phyloP scores from a whole-genome alignment of 2,329 filamentous ascomycete genomes.

The Cladosporium sphaerospermum region DNA sequence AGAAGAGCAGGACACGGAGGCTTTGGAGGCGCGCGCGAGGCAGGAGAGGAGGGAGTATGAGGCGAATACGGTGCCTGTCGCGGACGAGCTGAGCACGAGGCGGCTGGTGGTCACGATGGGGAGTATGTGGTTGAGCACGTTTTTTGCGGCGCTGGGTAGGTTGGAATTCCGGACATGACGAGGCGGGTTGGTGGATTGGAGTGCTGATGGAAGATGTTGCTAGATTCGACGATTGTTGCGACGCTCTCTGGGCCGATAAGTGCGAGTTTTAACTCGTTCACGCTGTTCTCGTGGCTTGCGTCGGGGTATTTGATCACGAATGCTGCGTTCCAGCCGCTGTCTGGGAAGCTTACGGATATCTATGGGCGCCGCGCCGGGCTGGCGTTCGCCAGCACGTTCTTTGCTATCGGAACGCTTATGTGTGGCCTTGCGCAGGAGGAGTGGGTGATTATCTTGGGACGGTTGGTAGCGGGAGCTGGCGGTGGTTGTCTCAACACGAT shows the following conservation, averaged over 20 bases:
- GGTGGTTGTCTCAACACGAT: constrained; percentile 51
- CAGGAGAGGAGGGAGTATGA: constrained; percentile 30
- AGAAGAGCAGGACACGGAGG: constrained; percentile 13
- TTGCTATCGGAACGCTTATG: constrained; percentile 72
- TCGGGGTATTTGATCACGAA: constrained; percentile 84
- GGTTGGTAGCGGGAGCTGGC: constrained; percentile 74
- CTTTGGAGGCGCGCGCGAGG: constrained; percentile 25
- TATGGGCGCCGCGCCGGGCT: constrained; percentile 74
- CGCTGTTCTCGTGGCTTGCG: constrained; percentile 79
- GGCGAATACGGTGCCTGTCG: constrained; percentile 21
- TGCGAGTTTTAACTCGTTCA: constrained; percentile 73
- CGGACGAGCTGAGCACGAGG: constrained; percentile 41
- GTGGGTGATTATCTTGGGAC: constrained; percentile 66
- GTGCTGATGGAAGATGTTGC: background rate
- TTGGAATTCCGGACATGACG: background rate
- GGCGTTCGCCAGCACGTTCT: constrained; percentile 73
- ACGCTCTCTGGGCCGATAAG: constrained; percentile 80
- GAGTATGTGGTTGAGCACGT: constrained; percentile 49
- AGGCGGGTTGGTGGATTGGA: background rate
- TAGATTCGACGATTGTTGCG: constrained; percentile 75
- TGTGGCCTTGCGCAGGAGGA: constrained; percentile 67
- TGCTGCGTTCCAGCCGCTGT: constrained; percentile 77
- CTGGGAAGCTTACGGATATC: constrained; percentile 80
- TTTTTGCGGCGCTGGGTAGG: constrained; percentile 50
- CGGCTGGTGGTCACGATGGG: constrained; percentile 45